Conservation (phyloP, 352 stramenopile genomes). For the Globisporangium megalacanthum region DNA sequence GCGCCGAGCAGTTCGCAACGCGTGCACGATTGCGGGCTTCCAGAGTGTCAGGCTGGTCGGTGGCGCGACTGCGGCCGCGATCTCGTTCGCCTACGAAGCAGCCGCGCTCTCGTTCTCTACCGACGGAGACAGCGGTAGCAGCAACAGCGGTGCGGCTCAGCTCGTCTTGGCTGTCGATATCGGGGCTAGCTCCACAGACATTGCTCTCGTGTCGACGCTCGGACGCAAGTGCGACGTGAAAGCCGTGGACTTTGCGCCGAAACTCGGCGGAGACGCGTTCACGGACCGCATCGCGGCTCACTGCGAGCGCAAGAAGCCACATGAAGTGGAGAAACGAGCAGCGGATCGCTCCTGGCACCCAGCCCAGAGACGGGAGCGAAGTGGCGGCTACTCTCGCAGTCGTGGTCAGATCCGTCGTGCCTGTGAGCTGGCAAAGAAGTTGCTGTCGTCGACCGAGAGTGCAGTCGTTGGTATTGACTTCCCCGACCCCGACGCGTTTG, state of each 20-base stretch:
- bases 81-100: slow-evolving; percentile 9
- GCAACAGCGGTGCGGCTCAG: slow-evolving; percentile 3
- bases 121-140: neutral
- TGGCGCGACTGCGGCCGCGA: slow-evolving; percentile 29
- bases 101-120: neutral
- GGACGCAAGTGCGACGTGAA: slow-evolving; percentile 6
- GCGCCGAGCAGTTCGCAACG: slow-evolving; percentile 30
- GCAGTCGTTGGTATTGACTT: slow-evolving; percentile 29
- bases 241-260: slow-evolving; percentile 9
- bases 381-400: slow-evolving; percentile 3
- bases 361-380: neutral
- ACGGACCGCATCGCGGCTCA: slow-evolving; percentile 21
- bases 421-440: slow-evolving; percentile 34
- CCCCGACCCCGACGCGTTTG: slow-evolving; percentile 17
- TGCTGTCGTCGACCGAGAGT: slow-evolving; percentile 28
- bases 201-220: slow-evolving; percentile 15
- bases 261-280: slow-evolving; percentile 19
- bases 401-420: slow-evolving; percentile 23
- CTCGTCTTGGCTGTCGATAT: slow-evolving; percentile 4
- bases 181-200: slow-evolving; percentile 11
- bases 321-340: neutral
- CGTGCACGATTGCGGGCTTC: slow-evolving; percentile 32
- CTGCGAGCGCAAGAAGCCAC: slow-evolving; percentile 9
- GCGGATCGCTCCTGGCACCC: neutral
- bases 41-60: slow-evolving; percentile 19